phyloP scores from a whole-genome alignment of 441 rosid genomes.

The Syzygium syzygioides region DNA sequence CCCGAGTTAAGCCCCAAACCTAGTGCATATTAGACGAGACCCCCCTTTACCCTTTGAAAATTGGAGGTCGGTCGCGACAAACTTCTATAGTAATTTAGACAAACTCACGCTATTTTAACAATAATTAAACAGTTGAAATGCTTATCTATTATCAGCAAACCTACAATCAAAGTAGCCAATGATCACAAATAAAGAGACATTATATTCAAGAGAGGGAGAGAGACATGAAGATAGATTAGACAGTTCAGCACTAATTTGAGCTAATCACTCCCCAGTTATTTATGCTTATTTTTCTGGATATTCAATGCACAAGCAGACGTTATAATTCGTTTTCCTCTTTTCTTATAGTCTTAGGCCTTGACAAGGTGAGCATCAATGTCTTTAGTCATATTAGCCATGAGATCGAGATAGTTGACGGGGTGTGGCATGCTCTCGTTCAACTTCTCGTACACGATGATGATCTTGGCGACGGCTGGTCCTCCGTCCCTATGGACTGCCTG shows the following conservation, averaged over 20 bases:
- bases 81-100: neutral
- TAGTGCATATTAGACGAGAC: no score
- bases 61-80: neutral
- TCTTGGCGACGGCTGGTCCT: neutral
- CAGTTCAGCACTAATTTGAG: neutral
- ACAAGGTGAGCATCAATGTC: conserved; percentile 14
- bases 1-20: no score
- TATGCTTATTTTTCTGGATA: neutral
- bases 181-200: neutral
- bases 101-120: neutral
- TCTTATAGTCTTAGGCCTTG: neutral
- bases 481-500: neutral
- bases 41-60: no score
- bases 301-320: neutral
- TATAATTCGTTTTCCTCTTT: neutral
- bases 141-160: neutral
- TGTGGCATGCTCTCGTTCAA: neutral
- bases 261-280: neutral
- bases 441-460: conserved; percentile 7
- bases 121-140: neutral
- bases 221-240: neutral
- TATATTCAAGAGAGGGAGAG: neutral
- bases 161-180: neutral
- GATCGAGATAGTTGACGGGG: neutral
- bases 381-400: neutral